Base-by-base conservation (phyloP, 2,329 filamentous ascomycete species). In the Trichoderma guizhouense region DNA sequence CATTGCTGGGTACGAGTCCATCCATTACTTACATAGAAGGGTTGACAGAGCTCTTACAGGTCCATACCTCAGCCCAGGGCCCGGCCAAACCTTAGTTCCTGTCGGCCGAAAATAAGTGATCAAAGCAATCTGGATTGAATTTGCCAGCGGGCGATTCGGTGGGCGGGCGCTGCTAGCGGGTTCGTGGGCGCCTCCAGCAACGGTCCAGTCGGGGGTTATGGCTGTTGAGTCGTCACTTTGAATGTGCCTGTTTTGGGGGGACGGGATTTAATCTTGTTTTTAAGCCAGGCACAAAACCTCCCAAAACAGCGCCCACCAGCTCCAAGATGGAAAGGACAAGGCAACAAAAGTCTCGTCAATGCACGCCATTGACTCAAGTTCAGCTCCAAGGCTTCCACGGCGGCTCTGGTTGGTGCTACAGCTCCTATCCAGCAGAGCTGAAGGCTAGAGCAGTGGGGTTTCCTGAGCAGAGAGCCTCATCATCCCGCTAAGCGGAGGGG, bases 391-490 rank as follows among this genome's bases (percentile, higher is more conserved):
- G 55, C 66, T 69, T 55, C 55, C 55, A 30, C 53, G 24, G 53
- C 53, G 26, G 18, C 36, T 68, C 53, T 26, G 51, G 65, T 32
- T 55, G 26, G 21, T 30, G 36, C 55, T 51, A 51, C 55, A 3
- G 39, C 67, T 21, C 3, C 67, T 28, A 28, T 69, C 39, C 55
- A 69, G 26, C 39, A 69, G 18, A 62, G 53, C 55, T 69, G 67
- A 58, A 62, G 57, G 57, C 67, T 69, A 62, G 47, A 15, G 24
- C 39, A 24, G 55, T 51, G 67, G 67, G 67, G 67, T 69, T 47
- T 69, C 30, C 39, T 62, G 39, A 53, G 30, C 14, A 62, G 67
- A 69, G 67, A 69, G 67, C 67, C 67, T 69, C 67, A 69, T 53
- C 67, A 53, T 69, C 67, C 66, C 67, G 67, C 67, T 69, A 69